Base-by-base conservation (phyloP, 2,329 filamentous ascomycete genomes). In the Basipetospora chlamydospora region DNA sequence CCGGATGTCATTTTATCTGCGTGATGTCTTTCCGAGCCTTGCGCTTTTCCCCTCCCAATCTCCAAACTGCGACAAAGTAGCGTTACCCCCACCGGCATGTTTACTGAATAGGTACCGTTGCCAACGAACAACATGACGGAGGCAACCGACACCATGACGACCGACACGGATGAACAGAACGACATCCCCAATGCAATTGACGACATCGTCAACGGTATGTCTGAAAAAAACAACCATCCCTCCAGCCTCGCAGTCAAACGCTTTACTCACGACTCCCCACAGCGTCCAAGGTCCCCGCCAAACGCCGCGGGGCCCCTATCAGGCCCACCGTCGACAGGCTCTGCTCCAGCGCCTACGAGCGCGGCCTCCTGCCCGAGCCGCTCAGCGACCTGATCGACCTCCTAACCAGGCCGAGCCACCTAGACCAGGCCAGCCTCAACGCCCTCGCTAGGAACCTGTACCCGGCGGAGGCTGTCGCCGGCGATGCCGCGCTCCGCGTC, bases 381-480 rank as follows among this genome's bases (percentile, higher is more conserved):
- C 64, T 92, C 33, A 59, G 64, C 38, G 63, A 67, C 37, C 61
- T 92, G 22, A 58, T 90, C 44, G 68, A 77, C 40, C 62, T 88
- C 39, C 56, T 84, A 44, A 77, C 77, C 15, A 61, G 63, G 16
- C 75, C 75, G 32, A 81, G 66, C 45, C 63, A 77, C 45, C 67
- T 93, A 16, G 83, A 90, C 52, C 85, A 90, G 55, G 75, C 75
- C 20, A 85, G 76, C 45, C 64, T 79, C 20, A 75, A 70, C 11
- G 70, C 65, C 20, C 61, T 92, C 33, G 57, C 85, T 46, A 81
- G 77, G 43, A 82, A 80, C 41, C 60, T 92, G 34, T 92, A 88
- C 53, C 84, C 85, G 2, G 66, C 70, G n/a, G 63, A 66, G 26
- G 65, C 64, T 28, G 66, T 92, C n/a, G 52, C 70, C 10, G 62